These are phyloP conservation scores for Hemileccinum impolitum DNA, from an alignment of 768 basidiomycete species.

Conservation along the genomic window DNA sequence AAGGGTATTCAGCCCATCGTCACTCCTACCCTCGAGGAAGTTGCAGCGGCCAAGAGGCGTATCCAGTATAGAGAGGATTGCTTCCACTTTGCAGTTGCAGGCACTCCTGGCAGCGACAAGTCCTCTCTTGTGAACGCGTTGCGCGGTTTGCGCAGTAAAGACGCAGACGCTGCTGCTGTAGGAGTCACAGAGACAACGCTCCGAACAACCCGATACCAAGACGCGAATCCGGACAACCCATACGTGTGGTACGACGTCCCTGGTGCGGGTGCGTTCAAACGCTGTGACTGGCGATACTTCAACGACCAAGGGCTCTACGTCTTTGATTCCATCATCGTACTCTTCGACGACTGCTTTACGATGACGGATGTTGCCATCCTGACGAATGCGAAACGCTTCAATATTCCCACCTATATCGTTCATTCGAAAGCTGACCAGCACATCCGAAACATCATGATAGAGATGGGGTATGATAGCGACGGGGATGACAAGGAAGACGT, in stretches of 20 bases:
- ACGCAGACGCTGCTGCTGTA: constrained; percentile 10
- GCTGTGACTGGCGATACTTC: constrained; percentile 18
- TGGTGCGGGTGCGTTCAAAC: constrained; percentile 15
- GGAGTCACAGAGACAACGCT: constrained; percentile 15
- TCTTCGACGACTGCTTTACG: too few relatives aligned
- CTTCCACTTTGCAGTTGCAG: constrained; percentile 34
- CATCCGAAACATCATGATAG: constrained; percentile 19
- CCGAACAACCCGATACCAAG: constrained; percentile 9
- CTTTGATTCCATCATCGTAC: too few relatives aligned
- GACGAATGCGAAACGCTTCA: too few relatives aligned
- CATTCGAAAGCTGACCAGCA: constrained; percentile 28
- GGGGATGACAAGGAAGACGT: constrained; percentile 10
- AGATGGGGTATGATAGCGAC: constrained; percentile 20
- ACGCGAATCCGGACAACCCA: constrained; percentile 9
- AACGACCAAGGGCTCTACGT: constrained; percentile 14
- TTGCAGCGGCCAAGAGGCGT: constrained; percentile 8
- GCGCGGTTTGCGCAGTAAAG: constrained; percentile 26
- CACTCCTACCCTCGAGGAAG: constrained; percentile 5
- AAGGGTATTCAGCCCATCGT: too few relatives aligned
- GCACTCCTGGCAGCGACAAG: constrained; percentile 33
- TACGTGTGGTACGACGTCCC: constrained; percentile 22
- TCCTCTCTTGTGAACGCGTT: constrained; percentile 37
- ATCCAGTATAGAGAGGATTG: constrained; percentile 23
- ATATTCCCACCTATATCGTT: too few relatives aligned
- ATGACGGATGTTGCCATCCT: too few relatives aligned